Evolutionary conservation across 225 moss, liverwort and hornwort species (phyloP).

Genomic region (Ulota crispa): DNA sequence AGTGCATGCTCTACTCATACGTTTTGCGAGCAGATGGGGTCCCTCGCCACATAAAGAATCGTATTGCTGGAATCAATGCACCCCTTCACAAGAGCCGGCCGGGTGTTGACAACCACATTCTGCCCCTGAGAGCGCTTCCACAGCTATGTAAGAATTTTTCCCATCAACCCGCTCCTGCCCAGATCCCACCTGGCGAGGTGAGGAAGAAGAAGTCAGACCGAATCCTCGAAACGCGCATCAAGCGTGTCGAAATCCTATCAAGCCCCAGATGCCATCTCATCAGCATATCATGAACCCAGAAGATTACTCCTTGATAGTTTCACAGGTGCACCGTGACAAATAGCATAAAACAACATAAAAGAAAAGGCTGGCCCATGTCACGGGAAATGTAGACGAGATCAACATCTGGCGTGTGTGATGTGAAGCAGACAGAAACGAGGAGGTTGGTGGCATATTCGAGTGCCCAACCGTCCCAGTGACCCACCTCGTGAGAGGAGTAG

Average conservation of each 20-base stretch:
- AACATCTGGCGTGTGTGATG: neutral
- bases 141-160: neutral
- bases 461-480: neutral
- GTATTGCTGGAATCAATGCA: neutral
- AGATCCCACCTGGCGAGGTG: constrained; percentile 5
- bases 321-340: neutral
- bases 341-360: no score
- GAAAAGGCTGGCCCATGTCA: no score
- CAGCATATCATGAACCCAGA: neutral
- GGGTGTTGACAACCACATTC: neutral
- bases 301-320: neutral
- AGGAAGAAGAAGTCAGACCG: constrained; percentile 9
- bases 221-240: constrained; percentile 12
- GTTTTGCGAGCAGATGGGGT: neutral
- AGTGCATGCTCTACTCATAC: neutral
- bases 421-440: neutral
- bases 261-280: neutral
- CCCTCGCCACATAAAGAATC: neutral
- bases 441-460: neutral
- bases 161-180: neutral
- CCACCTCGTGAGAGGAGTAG: neutral
- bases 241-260: neutral
- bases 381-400: neutral
- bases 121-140: neutral
- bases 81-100: neutral